Evolutionary conservation across 768 basidiomycete species (phyloP), one percentile per base, ranked within the genome.

Genomic region (Suillus brevipes): DNA sequence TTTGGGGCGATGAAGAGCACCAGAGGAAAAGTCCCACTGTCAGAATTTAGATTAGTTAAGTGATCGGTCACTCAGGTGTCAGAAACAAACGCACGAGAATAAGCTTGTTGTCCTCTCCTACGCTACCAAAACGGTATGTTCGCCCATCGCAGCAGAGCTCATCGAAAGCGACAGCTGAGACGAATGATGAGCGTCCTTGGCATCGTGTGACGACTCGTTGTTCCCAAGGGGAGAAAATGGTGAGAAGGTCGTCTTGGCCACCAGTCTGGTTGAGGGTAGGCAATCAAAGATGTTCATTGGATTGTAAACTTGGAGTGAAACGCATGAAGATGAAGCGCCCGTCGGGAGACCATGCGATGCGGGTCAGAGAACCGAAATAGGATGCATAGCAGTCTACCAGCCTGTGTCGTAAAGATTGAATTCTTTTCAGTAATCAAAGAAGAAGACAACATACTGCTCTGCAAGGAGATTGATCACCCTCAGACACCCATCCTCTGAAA

Each of bases 101-200:
- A 6, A 99, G 72, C 74, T 96, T 96, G 74, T 96, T 97, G 71
- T 99, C 97, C 75, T 99, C 97, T 20, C 95, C 97, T 3, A 98
- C 94, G 71, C 94, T 96, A 2, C 91, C 95, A 71, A 99, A 98
- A 9, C 97, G 86, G 72, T 97, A 97, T 49, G 94, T 94, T 40
- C 95, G 84, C 36, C 91, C 90, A 69, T 96, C 94, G 69, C 93
- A 93, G 23, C 91, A 86, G 38, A 88, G 80, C n/a, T 90, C 89
- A 74, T 99, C 97, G 74, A 98, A 99, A 2, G 91, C 89, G 20
- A 99, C 85, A 12, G 87, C 83, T 0, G 93, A 90, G 8, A 99
- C 92, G 73, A 97, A 99, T 2, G 94, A 96, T 0, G 94, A 92
- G 73, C 99, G 97, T 0, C 97, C 97, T 76, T 97, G 95, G 78